A percentile compares a stretch with the other conserved stretches of the same genome.
Conservation (phyloP, 371 early-diverging fungal genomes). For the Rhizopus arrhizus region DNA sequence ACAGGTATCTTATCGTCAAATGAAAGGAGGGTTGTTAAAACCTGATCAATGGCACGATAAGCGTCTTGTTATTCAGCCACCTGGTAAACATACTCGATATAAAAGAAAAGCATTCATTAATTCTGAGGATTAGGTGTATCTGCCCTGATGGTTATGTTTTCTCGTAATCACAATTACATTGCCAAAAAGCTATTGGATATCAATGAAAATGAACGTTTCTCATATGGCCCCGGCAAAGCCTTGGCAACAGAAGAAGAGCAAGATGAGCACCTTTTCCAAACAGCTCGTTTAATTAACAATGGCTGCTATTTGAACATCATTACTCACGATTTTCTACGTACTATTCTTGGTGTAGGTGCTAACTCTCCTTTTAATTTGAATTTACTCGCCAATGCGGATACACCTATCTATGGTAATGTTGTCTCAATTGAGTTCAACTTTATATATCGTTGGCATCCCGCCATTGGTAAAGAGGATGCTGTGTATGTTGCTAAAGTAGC, state of each 20-base stretch:
- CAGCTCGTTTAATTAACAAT: constrained; percentile 54
- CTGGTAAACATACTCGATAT: constrained; percentile 26
- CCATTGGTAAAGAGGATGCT: constrained; percentile 46
- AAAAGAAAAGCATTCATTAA: background rate
- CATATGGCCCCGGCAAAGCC: constrained; percentile 31
- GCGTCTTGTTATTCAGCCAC: constrained; percentile 50
- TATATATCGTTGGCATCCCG: constrained; percentile 58
- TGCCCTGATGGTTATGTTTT: constrained; percentile 49
- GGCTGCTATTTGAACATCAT: constrained; percentile 51
- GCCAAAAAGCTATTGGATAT: constrained; percentile 46
- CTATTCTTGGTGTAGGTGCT: constrained; percentile 46
- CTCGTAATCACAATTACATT: constrained; percentile 60
- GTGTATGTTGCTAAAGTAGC: constrained; percentile 42
- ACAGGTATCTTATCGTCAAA: constrained; percentile 46
- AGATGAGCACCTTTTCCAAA: constrained; percentile 57
- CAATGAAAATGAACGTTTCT: constrained; percentile 49
- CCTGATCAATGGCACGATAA: constrained; percentile 57
- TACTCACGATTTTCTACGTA: constrained; percentile 51
- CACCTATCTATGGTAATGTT: constrained; percentile 48
- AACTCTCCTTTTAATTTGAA: constrained; percentile 39
- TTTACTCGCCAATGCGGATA: constrained; percentile 23
- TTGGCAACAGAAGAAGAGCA: constrained; percentile 35
- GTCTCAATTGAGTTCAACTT: constrained; percentile 57
- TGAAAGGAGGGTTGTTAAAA: constrained; percentile 45
- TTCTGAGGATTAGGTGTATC: constrained; percentile 31